Evolutionary conservation across 805 yeast genomes (phyloP), one percentile per base, ranked within the genome.

Genomic region (Jamesozyma hellenica): DNA sequence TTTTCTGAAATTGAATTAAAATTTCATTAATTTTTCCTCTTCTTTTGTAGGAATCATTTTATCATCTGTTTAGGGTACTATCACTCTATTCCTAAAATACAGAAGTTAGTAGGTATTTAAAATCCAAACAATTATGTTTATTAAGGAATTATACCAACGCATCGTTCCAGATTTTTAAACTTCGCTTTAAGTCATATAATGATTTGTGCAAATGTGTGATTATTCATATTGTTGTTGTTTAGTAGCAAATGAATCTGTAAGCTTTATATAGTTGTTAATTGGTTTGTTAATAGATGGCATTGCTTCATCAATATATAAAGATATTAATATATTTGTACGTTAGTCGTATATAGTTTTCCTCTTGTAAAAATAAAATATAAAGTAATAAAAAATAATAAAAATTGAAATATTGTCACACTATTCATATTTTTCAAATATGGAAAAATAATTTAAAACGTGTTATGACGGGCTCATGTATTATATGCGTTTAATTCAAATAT

Each of bases 11-110:
- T 12, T 34, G 4, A 28, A 29, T 8, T 40, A 16, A 5, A 42
- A 13, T 4, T 37, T 17, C 29, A 37, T 39, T 14, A 45, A 10
- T 15, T 14, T 25, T 21, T 32, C 19, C n/a, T 42, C 40, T 18
- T 14, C 14, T 9, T 32, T 28, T 13, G 42, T 41, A 8, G 46
- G 46, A 23, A 40, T 38, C 5, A 45, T 26, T 14, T 36, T 34
- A 29, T 45, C 48, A 40, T 43, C 46, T 2, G 43, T 46, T 31
- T 45, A 40, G 13, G 32, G 41, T 4, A 43, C 46, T 11, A 45
- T 38, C 39, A 42, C 33, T 3, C 14, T 14, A 3, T 26, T 33
- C 7, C 26, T 15, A 29, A 35, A 19, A 12, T 33, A n/a, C 42
- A 2, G 39, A 25, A 4, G 45, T 43, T 15, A 39, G 43, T 4